Conservation (phyloP, 2,329 filamentous ascomycete species). For the Fusarium sp. region DNA sequence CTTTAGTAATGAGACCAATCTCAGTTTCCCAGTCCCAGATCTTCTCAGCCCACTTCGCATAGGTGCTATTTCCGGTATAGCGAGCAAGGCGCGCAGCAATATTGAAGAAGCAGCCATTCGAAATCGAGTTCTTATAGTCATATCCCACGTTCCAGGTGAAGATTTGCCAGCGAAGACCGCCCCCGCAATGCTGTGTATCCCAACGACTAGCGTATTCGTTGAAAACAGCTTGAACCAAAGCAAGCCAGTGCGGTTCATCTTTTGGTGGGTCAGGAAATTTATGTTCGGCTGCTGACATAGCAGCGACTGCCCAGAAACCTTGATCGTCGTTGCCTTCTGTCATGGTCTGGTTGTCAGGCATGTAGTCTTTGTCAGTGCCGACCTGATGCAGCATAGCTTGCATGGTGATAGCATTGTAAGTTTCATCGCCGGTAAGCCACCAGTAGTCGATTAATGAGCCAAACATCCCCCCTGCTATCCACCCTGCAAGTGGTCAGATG, state of each 20-base stretch:
- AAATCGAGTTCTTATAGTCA: conserved; percentile 77
- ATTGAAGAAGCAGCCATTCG: conserved; percentile 78
- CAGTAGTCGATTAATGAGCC: conserved; percentile 79
- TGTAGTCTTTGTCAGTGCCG: conserved; percentile 70
- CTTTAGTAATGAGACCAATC: conserved; percentile 66
- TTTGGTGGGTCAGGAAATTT: conserved; percentile 76
- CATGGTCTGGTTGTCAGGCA: conserved; percentile 74
- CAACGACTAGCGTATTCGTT: conserved; percentile 80
- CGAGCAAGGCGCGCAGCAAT: conserved; percentile 78
- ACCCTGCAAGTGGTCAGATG: conserved; percentile 60
- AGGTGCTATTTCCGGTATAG: conserved; percentile 83
- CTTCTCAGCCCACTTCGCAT: conserved; percentile 78
- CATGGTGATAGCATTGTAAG: conserved; percentile 71
- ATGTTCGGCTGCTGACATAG: conserved; percentile 81
- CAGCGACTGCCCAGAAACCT: conserved; percentile 85
- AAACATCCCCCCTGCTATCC: conserved; percentile 81
- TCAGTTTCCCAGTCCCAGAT: conserved; percentile 74
- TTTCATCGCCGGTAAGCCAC: conserved; percentile 74
- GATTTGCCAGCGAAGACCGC: conserved; percentile 88
- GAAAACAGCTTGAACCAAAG: conserved; percentile 81
- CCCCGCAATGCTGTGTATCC: conserved; percentile 73
- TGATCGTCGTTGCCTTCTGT: conserved; percentile 79
- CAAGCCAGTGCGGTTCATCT: conserved; percentile 76
- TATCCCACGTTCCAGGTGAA: conserved; percentile 80
- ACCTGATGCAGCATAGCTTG: conserved; percentile 72